Base-by-base conservation (phyloP, 1,139 yeast species). In the Kurtzmaniella quercitrusa region DNA sequence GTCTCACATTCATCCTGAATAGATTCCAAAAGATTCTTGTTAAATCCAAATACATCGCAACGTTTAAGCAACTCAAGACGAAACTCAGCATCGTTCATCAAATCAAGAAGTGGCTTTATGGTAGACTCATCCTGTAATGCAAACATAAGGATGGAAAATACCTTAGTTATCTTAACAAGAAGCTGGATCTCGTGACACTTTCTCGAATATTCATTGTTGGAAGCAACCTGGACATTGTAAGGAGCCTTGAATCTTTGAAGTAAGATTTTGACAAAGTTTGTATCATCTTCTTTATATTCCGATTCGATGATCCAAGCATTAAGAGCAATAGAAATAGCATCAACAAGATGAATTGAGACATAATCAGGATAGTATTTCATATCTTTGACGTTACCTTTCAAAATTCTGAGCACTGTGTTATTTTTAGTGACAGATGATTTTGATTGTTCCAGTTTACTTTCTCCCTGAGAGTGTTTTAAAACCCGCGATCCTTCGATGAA, bases 401-500 rank as follows among this genome's bases (percentile, higher is more conserved):
- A 62, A 7, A 83, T 23, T 31, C 41, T 33, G 6, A 41, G 33
- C 52, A 9, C 41, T 4, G 38, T 49, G 5, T 14, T n/a, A 1
- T 46, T 54, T 2, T 54, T 41, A 31, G 14, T 15, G 11, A 10
- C 16, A 6, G 16, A 4, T 27, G 33, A 43, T 53, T 56, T 38
- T 52, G 52, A 45, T 57, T 48, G 40, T 53, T 37, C 48, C 64
- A 49, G 39, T 59, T 18, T 17, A 14, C 15, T 36, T 11, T 38
- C 31, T 25, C 23, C 14, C 2, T 12, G 27, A n/a, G 11, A 17
- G 44, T 17, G 23, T n/a, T 36, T 19, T 27, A 36, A 73, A 3
- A 70, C 78, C 50, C 82, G 84, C 47, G 78, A 67, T 1, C 95
- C 96, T 41, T 88, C 85, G 38, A 89, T 69, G 48, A 93, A 79